Conservation (phyloP, 768 basidiomycete species). For the Mycena maculata region DNA sequence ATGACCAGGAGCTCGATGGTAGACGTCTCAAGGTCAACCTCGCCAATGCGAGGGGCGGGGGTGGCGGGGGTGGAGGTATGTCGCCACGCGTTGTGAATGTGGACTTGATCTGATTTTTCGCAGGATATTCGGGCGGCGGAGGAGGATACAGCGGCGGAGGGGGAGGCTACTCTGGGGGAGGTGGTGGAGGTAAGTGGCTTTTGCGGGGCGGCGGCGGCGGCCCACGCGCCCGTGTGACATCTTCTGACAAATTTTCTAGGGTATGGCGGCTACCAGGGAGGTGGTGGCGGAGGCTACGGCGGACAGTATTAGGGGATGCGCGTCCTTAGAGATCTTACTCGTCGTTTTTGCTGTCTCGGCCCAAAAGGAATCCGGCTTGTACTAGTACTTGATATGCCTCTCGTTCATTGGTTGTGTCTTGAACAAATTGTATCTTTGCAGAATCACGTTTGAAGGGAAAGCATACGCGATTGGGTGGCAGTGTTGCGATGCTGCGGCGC, state of each 20-base stretch:
- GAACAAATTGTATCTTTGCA: slow-evolving; percentile 6
- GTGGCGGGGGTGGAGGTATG: slow-evolving; percentile 15
- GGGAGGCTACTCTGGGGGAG: background rate
- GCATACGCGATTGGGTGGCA: too few species aligned
- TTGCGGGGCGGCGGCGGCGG: background rate
- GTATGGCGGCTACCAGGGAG: background rate
- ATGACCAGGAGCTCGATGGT: slow-evolving; percentile 30
- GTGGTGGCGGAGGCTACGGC: background rate
- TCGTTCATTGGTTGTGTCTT: slow-evolving; percentile 6
- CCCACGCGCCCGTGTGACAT: too few species aligned
- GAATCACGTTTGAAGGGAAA: too few species aligned
- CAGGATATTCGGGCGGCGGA: slow-evolving; percentile 10
- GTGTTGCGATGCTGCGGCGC: too few species aligned
- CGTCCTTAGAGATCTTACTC: too few species aligned
- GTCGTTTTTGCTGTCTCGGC: slow-evolving; percentile 9
- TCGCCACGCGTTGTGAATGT: background rate
- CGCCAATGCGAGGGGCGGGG: slow-evolving; percentile 22
- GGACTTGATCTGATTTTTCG: background rate
- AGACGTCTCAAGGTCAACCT: slow-evolving; percentile 30
- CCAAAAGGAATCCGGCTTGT: slow-evolving; percentile 17
- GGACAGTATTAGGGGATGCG: background rate
- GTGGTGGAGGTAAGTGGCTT: background rate
- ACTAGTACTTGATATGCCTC: slow-evolving; percentile 16
- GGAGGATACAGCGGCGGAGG: slow-evolving; percentile 7
- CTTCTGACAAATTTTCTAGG: background rate